These are phyloP conservation scores for Daedalea quercina DNA, from an alignment of 768 basidiomycete species.

Conservation along the genomic window DNA sequence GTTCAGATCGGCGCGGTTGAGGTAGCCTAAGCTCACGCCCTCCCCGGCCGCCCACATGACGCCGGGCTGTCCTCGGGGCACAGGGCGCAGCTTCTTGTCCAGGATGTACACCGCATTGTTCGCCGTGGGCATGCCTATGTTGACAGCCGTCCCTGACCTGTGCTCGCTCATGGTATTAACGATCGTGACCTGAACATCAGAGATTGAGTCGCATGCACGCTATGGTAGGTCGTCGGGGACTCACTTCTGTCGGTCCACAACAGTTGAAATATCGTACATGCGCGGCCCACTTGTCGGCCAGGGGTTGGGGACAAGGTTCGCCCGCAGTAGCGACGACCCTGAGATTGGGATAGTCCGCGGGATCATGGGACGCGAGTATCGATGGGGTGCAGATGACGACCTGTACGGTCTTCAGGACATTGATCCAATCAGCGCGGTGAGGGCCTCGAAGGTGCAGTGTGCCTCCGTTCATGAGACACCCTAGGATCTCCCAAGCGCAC, in stretches of 20 bases:
- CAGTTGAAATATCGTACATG: conserved; percentile 41
- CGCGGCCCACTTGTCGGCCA: conserved; percentile 41
- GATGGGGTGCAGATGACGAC: conserved; percentile 32
- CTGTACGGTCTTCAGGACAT: conserved; percentile 42
- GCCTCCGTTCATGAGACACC: conserved; percentile 43
- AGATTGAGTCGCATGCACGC: not conserved
- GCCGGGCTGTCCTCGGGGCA: conserved; percentile 29
- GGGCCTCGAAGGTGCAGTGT: conserved; percentile 49
- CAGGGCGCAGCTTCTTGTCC: conserved; percentile 24
- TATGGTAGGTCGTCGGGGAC: not conserved
- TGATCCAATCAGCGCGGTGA: conserved; percentile 41
- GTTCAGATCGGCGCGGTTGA: conserved; percentile 44
- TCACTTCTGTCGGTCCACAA: conserved; percentile 53
- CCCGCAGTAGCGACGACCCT: conserved; percentile 49
- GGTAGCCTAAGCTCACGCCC: conserved; percentile 50
- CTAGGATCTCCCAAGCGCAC: conserved; percentile 58
- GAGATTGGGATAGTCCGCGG: conserved; percentile 47
- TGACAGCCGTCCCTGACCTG: conserved; percentile 30
- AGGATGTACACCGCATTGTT: conserved; percentile 43
- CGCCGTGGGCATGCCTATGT: conserved; percentile 47
- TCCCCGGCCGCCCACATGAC: conserved; percentile 61
- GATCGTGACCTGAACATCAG: conserved; percentile 38
- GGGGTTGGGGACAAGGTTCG: conserved; percentile 44
- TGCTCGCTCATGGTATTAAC: conserved; percentile 51
- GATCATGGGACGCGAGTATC: conserved; percentile 33